These are phyloP conservation scores for Aspergillus phoenicis DNA, from an alignment of 2,329 filamentous ascomycete genomes.

Conservation along the genomic window DNA sequence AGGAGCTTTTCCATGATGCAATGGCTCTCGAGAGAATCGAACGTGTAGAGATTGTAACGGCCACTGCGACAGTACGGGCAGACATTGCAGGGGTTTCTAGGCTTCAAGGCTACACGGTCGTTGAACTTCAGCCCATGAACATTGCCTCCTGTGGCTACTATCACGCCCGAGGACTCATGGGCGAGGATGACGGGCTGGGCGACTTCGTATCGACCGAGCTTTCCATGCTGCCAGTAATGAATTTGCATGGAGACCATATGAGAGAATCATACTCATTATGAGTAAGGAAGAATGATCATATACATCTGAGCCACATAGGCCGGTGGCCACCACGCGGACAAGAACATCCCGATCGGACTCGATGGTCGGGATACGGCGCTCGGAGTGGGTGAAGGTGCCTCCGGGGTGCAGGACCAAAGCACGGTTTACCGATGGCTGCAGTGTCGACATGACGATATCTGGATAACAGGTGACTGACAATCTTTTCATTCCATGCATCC, in stretches of 20 bases:
- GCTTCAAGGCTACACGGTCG: not conserved
- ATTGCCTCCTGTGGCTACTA: not conserved
- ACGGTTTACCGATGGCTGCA: not conserved
- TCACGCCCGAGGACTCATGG: not conserved
- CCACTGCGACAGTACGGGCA: not conserved
- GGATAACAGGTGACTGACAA: too few relatives aligned
- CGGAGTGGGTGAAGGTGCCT: not conserved
- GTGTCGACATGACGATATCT: not conserved
- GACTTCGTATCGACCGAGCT: not conserved
- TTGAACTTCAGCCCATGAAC: not conserved
- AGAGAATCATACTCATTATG: not conserved
- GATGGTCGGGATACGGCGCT: constrained; percentile 20
- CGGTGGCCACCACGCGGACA: constrained; percentile 76
- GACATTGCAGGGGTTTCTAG: not conserved
- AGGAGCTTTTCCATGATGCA: too few relatives aligned
- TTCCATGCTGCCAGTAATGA: not conserved
- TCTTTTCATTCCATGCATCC: not conserved
- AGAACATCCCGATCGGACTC: constrained; percentile 65
- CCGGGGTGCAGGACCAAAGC: not conserved
- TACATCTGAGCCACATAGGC: constrained; percentile 77
- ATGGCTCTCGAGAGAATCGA: too few relatives aligned
- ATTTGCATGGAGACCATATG: not conserved
- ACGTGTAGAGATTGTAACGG: not conserved
- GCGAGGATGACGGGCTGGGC: not conserved
- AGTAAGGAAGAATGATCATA: constrained; percentile 47